A percentile compares a stretch with the other conserved stretches of the same genome.
Conservation (phyloP, 257 asterid genomes). For the Solanum lycopersicoides region DNA sequence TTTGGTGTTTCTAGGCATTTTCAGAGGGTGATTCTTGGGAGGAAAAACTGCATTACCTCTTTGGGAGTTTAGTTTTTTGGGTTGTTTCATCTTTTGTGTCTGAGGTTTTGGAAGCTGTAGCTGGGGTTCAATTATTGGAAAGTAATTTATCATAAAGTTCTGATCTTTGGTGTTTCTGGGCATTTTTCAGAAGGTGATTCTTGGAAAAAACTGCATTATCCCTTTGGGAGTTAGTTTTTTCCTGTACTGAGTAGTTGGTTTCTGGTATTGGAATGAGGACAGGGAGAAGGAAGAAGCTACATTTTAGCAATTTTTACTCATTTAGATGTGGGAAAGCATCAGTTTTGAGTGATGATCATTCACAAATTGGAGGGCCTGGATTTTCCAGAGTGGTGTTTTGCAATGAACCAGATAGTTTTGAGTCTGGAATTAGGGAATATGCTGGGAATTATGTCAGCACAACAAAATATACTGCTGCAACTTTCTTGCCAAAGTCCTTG, state of each 20-base stretch:
- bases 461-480: slow-evolving; percentile 70
- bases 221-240: background rate
- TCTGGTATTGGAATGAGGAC: slow-evolving; percentile 11
- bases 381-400: slow-evolving; percentile 76
- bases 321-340: slow-evolving; percentile 49
- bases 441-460: slow-evolving; percentile 59
- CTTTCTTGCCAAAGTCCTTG: slow-evolving; percentile 78
- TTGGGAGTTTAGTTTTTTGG: background rate
- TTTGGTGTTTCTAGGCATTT: background rate
- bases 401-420: slow-evolving; percentile 53
- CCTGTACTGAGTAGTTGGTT: background rate
- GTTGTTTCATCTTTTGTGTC: background rate
- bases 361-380: slow-evolving; percentile 84
- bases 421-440: slow-evolving; percentile 32
- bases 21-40: background rate
- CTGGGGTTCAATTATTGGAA: background rate
- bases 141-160: background rate
- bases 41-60: background rate
- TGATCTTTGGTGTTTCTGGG: background rate
- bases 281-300: slow-evolving; percentile 45
- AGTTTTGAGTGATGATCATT: slow-evolving; percentile 37
- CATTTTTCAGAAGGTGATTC: background rate
- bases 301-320: slow-evolving; percentile 73
- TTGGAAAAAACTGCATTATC: background rate
- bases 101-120: background rate